These are phyloP conservation scores for Dalbergia oliveri DNA, from an alignment of 306 rosid genomes.

Conservation along the genomic window DNA sequence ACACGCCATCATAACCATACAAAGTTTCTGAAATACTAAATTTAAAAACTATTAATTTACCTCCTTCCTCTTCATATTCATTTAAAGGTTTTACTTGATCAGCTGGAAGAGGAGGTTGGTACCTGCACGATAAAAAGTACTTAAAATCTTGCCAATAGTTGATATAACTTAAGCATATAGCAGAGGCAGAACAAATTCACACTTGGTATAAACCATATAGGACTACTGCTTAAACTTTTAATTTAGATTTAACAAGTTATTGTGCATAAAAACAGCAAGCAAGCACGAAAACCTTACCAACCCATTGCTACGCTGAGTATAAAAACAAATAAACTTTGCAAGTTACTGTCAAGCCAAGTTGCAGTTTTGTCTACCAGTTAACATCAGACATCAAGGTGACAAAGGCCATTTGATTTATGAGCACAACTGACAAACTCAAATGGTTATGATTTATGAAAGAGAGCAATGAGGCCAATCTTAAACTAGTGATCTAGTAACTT, in stretches of 20 bases:
- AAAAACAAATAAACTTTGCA: conserved; percentile 13
- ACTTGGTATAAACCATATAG: not conserved
- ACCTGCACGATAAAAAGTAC: conserved; percentile 54
- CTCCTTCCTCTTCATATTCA: conserved; percentile 83
- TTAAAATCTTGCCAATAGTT: conserved; percentile 27
- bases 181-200: not conserved
- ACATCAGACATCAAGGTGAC: not conserved
- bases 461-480: conserved; percentile 31
- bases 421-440: conserved; percentile 5
- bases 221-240: not conserved
- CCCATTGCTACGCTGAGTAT: not conserved
- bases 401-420: not conserved
- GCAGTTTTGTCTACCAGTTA: not conserved
- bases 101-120: conserved; percentile 81
- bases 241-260: not conserved
- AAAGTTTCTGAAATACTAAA: conserved; percentile 8
- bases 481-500: conserved; percentile 16
- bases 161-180: not conserved
- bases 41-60: conserved; percentile 48
- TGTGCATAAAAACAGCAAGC: not conserved
- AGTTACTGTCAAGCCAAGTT: not conserved
- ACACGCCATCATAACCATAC: not conserved
- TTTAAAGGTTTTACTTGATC: conserved; percentile 88
- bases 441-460: conserved; percentile 1
- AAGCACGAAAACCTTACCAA: not conserved